Percentiles rank a stretch among this genome's conserved stretches.
Conservation (phyloP, 306 rosid species). For the Malus sieversii region DNA sequence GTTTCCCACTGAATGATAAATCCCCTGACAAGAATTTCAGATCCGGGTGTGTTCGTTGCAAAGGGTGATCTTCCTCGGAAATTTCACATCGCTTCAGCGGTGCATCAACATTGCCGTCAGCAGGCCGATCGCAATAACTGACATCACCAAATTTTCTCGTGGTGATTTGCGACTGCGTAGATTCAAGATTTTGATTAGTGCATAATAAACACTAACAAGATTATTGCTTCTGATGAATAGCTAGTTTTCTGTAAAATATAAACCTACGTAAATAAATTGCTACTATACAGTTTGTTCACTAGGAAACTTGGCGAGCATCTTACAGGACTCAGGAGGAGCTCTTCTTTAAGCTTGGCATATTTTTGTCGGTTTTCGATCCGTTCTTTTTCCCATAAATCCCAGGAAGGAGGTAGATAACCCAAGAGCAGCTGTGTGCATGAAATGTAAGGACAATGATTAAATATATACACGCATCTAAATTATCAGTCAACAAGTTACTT, state of each 20-base stretch:
- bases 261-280: constrained; percentile 6
- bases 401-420: constrained; percentile 66
- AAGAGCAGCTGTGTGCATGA: constrained; percentile 57
- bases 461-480: not conserved
- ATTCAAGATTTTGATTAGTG: constrained; percentile 40
- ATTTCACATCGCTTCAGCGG: constrained; percentile 48
- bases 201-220: constrained; percentile 16
- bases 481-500: not conserved
- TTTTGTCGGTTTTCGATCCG: constrained; percentile 44
- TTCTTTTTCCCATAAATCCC: constrained; percentile 59
- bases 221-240: not conserved
- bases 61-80: constrained; percentile 74
- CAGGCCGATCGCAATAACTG: constrained; percentile 25
- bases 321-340: constrained; percentile 67
- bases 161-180: constrained; percentile 60
- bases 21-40: constrained; percentile 66
- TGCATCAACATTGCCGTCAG: constrained; percentile 42
- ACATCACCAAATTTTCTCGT: constrained; percentile 31
- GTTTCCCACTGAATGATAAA: constrained; percentile 49
- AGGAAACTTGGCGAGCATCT: constrained; percentile 26
- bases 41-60: constrained; percentile 74
- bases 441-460: constrained; percentile 26
- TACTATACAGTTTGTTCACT: not conserved
- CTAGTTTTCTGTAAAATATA: not conserved
- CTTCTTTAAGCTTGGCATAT: constrained; percentile 63